Base-by-base conservation (phyloP, 2,329 filamentous ascomycete species). In the Trichoderma sp. region DNA sequence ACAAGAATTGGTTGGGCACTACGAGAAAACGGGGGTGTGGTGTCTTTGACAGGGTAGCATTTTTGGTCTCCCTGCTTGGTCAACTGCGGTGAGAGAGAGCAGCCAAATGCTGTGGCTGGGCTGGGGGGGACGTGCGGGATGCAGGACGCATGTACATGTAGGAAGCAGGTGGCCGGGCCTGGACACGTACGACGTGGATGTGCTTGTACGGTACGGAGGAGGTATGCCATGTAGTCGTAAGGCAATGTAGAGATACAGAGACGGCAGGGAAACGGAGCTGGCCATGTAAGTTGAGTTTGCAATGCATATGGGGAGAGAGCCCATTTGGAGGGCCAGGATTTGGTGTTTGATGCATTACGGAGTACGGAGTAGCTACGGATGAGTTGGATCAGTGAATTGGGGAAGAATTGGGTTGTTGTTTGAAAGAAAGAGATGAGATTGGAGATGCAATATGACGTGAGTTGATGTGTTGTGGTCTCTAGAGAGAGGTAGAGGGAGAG, bases 141-240 rank as follows among this genome's bases (percentile, higher is more conserved):
- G 67, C 67, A 69, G 58, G 57, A 69, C 39, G 67, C 65, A 68
- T 68, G 65, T 68, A 68, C 30, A 43, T 59, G n/a, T 32, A 59
- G 30, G 55, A 53, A 53, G 53, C 65, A 58, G 32, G 32, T 32
- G 32, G 34, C 50, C 50, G 36, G 53, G 55, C 26, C 30, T 50
- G 47, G 66, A 68, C 66, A 68, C 66, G 66, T 68, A 68, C 53
- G 36, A 32, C 23, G 26, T 59, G 57, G 57, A 59, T 34, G 57
- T 20, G 32, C 57, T 59, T 59, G 57, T 17, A n/a, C 39, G 39
- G 39, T 39, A 39, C 15, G 36, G 36, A 39, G 36, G 15, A 43
- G 39, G 39, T 9, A 59, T 32, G 57, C 1, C 28, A n/a, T 32
- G 30, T 30, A 28, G 5, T 26, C 23, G 63, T 43, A 57, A 39